These are phyloP conservation scores for Fusarium sp. DNA, from an alignment of 2,329 filamentous ascomycete genomes.

Conservation along the genomic window DNA sequence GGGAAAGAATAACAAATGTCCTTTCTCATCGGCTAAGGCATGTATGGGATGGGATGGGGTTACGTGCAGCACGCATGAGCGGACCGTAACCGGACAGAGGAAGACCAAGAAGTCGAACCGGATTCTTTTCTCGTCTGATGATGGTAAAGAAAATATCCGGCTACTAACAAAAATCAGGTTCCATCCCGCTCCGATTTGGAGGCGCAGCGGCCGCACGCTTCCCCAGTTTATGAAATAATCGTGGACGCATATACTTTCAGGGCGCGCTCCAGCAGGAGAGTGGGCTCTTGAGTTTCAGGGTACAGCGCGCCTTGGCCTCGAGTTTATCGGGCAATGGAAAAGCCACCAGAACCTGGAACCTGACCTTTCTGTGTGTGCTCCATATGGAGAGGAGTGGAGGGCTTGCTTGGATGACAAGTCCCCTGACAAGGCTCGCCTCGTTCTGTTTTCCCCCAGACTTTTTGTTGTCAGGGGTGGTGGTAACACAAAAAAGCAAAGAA, in stretches of 20 bases:
- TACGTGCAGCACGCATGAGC: background rate
- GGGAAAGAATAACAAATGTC: background rate
- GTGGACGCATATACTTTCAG: conserved; percentile 11
- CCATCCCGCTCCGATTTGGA: background rate
- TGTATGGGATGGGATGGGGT: conserved; percentile 3
- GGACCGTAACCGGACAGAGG: background rate
- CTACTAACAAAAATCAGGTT: background rate
- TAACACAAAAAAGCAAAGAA: conserved; percentile 32
- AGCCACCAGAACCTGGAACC: conserved; percentile 12
- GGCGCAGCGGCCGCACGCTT: conserved; percentile 8
- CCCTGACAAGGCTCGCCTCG: conserved; percentile 19
- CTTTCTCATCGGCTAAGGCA: conserved; percentile 18
- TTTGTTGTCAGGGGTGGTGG: conserved; percentile 28
- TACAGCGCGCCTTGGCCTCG: conserved; percentile 7
- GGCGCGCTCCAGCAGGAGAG: conserved; percentile 5
- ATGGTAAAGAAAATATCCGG: background rate
- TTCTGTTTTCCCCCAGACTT: conserved; percentile 19
- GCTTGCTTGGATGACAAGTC: conserved; percentile 3
- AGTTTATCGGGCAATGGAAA: conserved; percentile 33
- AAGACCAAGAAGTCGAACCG: background rate
- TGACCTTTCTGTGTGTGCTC: background rate
- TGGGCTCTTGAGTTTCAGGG: conserved; percentile 25
- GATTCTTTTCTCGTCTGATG: background rate
- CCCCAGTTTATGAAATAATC: conserved; percentile 6
- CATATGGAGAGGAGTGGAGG: background rate